Evolutionary conservation across 1,139 yeast species (phyloP).

Genomic region (Hansenula anomala): DNA sequence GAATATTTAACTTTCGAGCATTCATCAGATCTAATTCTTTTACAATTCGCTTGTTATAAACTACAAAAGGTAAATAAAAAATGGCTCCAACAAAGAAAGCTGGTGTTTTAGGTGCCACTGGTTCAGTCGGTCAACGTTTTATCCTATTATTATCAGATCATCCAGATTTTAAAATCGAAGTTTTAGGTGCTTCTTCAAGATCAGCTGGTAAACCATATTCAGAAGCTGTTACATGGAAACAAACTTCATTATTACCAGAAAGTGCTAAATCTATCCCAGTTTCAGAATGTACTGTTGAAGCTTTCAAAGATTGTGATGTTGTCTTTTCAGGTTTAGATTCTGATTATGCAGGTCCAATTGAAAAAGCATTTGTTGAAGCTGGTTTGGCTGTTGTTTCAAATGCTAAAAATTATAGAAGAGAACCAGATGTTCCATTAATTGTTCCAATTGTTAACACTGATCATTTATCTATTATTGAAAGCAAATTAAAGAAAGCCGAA

Average conservation of each 20-base stretch:
- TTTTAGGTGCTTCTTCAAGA: slow-evolving; percentile 88
- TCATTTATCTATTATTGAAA: slow-evolving; percentile 73
- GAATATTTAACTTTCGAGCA: not conserved
- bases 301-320: slow-evolving; percentile 84
- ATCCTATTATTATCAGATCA: slow-evolving; percentile 79
- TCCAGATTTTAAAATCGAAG: slow-evolving; percentile 83
- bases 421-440: slow-evolving; percentile 79
- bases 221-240: slow-evolving; percentile 94
- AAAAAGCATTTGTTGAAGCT: slow-evolving; percentile 72
- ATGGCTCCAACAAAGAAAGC: slow-evolving; percentile 25
- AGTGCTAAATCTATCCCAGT: slow-evolving; percentile 60
- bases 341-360: slow-evolving; percentile 90
- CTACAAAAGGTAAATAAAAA: slow-evolving; percentile 7
- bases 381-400: slow-evolving; percentile 87
- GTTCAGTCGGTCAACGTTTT: slow-evolving; percentile 96
- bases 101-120: slow-evolving; percentile 97
- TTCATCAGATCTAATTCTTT: not conserved
- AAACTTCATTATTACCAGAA: slow-evolving; percentile 76
- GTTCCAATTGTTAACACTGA: slow-evolving; percentile 97
- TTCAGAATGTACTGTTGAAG: slow-evolving; percentile 69
- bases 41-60: no score
- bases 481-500: slow-evolving; percentile 49
- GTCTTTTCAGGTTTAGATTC: slow-evolving; percentile 95
- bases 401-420: slow-evolving; percentile 95
- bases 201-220: slow-evolving; percentile 87